phyloP scores from a whole-genome alignment of 129 eudicot species.

The Helianthus annuus region DNA sequence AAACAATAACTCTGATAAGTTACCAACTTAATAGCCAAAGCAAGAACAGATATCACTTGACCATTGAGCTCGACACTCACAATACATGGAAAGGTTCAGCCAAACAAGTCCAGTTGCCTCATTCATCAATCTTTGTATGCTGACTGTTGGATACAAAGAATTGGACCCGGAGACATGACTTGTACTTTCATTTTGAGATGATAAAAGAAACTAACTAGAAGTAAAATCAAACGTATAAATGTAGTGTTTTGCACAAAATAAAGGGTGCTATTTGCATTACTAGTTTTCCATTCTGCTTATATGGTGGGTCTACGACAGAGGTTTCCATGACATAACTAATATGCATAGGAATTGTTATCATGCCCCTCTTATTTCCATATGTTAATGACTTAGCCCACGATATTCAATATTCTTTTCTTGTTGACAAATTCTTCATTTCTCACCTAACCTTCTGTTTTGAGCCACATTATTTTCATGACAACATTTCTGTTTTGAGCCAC shows the following conservation, averaged over 20 bases:
- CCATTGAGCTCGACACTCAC: constrained; percentile 49
- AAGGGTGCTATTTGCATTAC: not conserved
- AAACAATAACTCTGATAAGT: too few relatives aligned
- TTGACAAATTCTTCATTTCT: not conserved
- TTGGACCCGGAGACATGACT: not conserved
- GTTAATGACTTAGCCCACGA: not conserved
- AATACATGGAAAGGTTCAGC: constrained; percentile 55
- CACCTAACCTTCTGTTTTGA: not conserved
- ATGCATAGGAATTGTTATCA: not conserved
- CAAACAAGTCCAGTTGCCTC: constrained; percentile 48
- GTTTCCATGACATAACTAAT: constrained; percentile 11
- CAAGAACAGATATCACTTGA: constrained; percentile 19
- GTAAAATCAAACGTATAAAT: not conserved
- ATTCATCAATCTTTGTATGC: constrained; percentile 44
- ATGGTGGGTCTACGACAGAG: not conserved
- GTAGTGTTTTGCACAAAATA: not conserved
- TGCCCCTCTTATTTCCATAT: not conserved
- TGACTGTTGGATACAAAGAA: not conserved
- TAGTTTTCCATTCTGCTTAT: not conserved
- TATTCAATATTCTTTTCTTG: not conserved
- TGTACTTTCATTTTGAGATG: not conserved
- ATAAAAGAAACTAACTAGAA: not conserved
- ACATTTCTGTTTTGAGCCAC: constrained; percentile 13
- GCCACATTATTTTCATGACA: constrained; percentile 11
- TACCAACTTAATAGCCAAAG: too few relatives aligned